Conservation (phyloP, 352 stramenopile genomes). For the Phytopythium sindhum region DNA sequence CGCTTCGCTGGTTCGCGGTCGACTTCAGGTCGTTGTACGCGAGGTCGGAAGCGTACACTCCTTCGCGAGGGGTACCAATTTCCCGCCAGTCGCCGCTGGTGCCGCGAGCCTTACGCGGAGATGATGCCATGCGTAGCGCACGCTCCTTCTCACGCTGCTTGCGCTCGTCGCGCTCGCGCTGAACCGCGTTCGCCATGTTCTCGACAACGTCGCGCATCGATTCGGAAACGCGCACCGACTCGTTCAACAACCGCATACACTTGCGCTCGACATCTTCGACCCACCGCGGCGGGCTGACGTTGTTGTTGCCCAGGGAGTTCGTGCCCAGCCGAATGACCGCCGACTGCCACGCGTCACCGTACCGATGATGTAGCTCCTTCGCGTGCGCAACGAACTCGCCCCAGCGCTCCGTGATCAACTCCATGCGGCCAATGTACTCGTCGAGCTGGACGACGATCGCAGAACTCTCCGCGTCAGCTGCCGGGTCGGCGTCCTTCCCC, state of each 20-base stretch:
- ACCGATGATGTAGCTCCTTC: constrained; percentile 46
- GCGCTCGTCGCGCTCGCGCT: constrained; percentile 37
- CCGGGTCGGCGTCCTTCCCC: constrained; percentile 12
- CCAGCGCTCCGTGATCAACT: constrained; percentile 54
- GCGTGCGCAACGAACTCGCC: constrained; percentile 49
- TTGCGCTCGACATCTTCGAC: constrained; percentile 58
- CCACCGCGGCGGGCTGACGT: constrained; percentile 35
- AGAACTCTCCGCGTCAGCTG: constrained; percentile 13
- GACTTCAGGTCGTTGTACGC: background rate
- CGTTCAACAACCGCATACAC: constrained; percentile 41
- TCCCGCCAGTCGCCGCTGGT: background rate
- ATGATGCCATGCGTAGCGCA: constrained; percentile 14
- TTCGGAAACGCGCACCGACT: constrained; percentile 55
- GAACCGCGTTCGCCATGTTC: constrained; percentile 38
- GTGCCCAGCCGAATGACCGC: constrained; percentile 18
- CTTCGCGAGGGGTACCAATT: background rate
- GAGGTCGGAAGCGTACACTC: background rate
- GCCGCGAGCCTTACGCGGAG: constrained; percentile 15
- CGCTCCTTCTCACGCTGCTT: constrained; percentile 34
- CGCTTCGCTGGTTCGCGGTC: constrained; percentile 15
- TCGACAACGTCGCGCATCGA: constrained; percentile 48
- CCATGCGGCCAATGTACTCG: constrained; percentile 52
- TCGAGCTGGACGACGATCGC: constrained; percentile 44
- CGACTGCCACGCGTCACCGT: constrained; percentile 40
- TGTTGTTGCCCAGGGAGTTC: constrained; percentile 21